These are phyloP conservation scores for Cutaneotrichosporon mucoides DNA, from an alignment of 1,284 basidiomycete species.

Conservation along the genomic window DNA sequence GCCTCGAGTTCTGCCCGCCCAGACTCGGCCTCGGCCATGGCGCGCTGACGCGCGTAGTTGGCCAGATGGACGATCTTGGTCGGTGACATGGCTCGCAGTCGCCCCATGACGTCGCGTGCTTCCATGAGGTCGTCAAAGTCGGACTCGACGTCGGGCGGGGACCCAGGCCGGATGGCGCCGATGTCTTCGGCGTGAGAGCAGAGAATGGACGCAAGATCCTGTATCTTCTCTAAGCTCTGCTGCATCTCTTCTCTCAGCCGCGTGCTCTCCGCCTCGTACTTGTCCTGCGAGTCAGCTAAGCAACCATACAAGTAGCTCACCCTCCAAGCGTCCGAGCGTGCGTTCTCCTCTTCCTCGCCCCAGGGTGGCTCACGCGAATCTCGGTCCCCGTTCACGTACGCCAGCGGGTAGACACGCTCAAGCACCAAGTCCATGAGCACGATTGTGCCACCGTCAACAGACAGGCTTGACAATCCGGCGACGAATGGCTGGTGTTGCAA, in stretches of 20 bases:
- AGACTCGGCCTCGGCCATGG: constrained; percentile 55
- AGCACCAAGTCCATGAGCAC: constrained; percentile 72
- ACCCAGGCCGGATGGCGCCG: constrained; percentile 1
- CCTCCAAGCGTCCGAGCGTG: constrained; percentile 63
- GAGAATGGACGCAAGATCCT: constrained; percentile 28
- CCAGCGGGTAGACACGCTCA: constrained; percentile 56
- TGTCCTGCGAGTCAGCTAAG: constrained; percentile 25
- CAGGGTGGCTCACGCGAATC: constrained; percentile 59
- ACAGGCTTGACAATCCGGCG: constrained; percentile 72
- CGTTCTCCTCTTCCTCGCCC: constrained; percentile 65
- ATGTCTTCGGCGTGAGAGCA: constrained; percentile 23
- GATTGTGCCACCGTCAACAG: constrained; percentile 74
- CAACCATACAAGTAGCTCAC: constrained; percentile 50
- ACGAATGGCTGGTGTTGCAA: constrained; percentile 60
- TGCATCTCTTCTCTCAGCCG: constrained; percentile 35
- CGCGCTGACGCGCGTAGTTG: constrained; percentile 55
- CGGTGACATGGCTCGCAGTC: constrained; percentile 51
- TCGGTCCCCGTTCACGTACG: constrained; percentile 54
- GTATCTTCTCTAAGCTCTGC: constrained; percentile 27
- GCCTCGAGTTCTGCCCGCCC: constrained; percentile 61
- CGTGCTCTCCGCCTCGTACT: constrained; percentile 32
- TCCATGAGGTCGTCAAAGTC: constrained; percentile 40
- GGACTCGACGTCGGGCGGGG: constrained; percentile 22
- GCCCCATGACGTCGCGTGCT: constrained; percentile 38
- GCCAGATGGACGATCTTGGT: constrained; percentile 64